Evolutionary conservation across 139 green algal species (phyloP), one percentile per base, ranked within the genome.

Genomic region (Picochlorum sp.): DNA sequence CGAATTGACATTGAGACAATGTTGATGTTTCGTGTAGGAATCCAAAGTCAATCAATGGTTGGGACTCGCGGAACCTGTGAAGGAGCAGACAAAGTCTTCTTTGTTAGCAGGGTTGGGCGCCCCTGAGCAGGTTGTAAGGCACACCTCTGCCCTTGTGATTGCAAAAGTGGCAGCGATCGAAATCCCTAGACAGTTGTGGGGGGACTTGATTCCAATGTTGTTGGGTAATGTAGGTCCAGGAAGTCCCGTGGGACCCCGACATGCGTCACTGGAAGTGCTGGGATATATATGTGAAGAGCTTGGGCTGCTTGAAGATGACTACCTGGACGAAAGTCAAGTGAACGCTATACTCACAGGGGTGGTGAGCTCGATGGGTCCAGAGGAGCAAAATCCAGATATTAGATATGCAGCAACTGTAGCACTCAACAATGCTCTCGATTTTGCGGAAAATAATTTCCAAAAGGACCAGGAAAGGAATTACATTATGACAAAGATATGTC

Each of bases 281-380:
- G 93, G 92, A 12, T 97, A 94, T 64, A 68, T 97, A 2, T 98
- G 92, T 65, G 92, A 98, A 76, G 90, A 98, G 76, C 83, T 96
- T 63, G 77, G 56, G 14, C 37, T 41, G n/a, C 44, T 88, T 25
- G 70, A 85, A 3, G 75, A 93, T 39, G 83, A 93, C 30, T 79
- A 88, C 50, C 72, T 98, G 18, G 70, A 77, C 12, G 77, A 95
- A 52, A 73, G 85, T 20, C n/a, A 63, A 18, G 85, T 97, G 37
- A 96, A 98, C 79, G 84, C 73, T 50, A 85, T 99, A 40, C 67
- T 99, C 7, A 98, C 93, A 16, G 91, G 91, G 3, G 78, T 98
- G 0, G 90, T 96, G 12, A 57, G 67, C 24, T 86, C 85, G 28
- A 98, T 98, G 86, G 68, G 81, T 7, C 72, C 82, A 33, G 78